Evolutionary conservation across 1,139 yeast species (phyloP), one percentile per base, ranked within the genome.

Genomic region (Suhomyces maxii): DNA sequence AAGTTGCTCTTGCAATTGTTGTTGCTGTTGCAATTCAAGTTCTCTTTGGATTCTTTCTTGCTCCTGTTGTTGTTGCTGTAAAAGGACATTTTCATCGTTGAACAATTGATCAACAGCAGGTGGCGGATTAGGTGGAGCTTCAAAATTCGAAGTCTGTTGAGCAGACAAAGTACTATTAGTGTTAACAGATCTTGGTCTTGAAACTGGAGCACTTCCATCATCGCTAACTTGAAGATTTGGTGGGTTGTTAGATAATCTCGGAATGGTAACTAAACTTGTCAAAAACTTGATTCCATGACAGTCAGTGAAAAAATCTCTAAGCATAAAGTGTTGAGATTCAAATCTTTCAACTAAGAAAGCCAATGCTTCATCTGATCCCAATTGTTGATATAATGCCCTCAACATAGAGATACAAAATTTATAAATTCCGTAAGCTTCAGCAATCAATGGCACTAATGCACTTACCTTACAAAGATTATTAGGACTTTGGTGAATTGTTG

Each of bases 341-440:
- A 83, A 91, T 48, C 95, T 76, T 41, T 84, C 83, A 56, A 84
- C 77, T 54, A 93, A 71, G 4, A 93, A 93, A 51, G 79, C 81
- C 52, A 93, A 70, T 1, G 89, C 95, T 10, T 87, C 97, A 40
- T 82, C 88, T 37, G 83, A 84, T 38, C 86, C 89, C 45, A 91
- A 79, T 54, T 87, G 84, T 53, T 80, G 84, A 59, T 87, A 83
- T 82, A 93, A 77, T 0, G 96, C 97, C 55, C 97, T 80, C 54
- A 91, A 72, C 98, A 93, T 90, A 6, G 96, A 86, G 8, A 91
- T 86, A 52, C 87, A 75, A 59, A 91, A 93, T 64, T 90, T 86
- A 68, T 90, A 89, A 52, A 93, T 89, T 36, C 98, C 98, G 61
- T 89, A 91, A 3, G 95, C 81, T 64, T 93, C 99, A n/a, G 95